Evolutionary conservation across 2,329 filamentous ascomycete species (phyloP).

Genomic region (Alternaria sp.): DNA sequence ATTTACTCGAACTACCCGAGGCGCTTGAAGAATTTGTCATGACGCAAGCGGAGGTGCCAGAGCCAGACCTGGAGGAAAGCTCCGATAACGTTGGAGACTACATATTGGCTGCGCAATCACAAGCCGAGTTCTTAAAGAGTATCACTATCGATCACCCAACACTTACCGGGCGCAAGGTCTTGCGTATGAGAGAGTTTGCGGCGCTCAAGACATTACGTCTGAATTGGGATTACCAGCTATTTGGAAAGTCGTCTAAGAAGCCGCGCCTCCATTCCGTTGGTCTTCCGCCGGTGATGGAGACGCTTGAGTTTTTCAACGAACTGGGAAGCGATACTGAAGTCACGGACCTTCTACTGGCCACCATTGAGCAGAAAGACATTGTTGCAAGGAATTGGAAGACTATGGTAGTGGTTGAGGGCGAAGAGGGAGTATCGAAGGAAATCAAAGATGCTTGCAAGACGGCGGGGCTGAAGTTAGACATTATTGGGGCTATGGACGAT

Average conservation of each 20-base stretch:
- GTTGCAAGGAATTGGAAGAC: constrained; percentile 37
- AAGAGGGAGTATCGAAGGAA: constrained; percentile 30
- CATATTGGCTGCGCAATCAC: constrained; percentile 40
- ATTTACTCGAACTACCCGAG: constrained; percentile 43
- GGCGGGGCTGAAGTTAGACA: constrained; percentile 32
- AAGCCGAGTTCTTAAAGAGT: constrained; percentile 38
- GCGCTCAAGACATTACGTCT: constrained; percentile 37
- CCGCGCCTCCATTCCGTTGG: constrained; percentile 44
- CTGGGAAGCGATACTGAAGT: constrained; percentile 44
- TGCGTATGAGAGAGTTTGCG: constrained; percentile 42
- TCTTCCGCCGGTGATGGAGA: constrained; percentile 39
- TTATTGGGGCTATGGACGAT: constrained; percentile 61
- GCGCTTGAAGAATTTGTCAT: constrained; percentile 45
- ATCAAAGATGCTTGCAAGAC: constrained; percentile 38
- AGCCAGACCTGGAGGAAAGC: constrained; percentile 43
- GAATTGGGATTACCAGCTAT: constrained; percentile 46
- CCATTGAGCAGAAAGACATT: constrained; percentile 38
- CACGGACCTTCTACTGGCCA: constrained; percentile 36
- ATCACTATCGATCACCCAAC: constrained; percentile 44
- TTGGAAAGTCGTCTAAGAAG: constrained; percentile 44
- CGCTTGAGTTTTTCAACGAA: constrained; percentile 45
- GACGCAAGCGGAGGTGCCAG: constrained; percentile 43
- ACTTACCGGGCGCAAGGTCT: constrained; percentile 37
- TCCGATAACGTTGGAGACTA: constrained; percentile 46
- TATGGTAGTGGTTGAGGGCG: constrained; percentile 39